These are phyloP conservation scores for Beta vulgaris DNA, from an alignment of 148 eudicot species.

Conservation along the genomic window DNA sequence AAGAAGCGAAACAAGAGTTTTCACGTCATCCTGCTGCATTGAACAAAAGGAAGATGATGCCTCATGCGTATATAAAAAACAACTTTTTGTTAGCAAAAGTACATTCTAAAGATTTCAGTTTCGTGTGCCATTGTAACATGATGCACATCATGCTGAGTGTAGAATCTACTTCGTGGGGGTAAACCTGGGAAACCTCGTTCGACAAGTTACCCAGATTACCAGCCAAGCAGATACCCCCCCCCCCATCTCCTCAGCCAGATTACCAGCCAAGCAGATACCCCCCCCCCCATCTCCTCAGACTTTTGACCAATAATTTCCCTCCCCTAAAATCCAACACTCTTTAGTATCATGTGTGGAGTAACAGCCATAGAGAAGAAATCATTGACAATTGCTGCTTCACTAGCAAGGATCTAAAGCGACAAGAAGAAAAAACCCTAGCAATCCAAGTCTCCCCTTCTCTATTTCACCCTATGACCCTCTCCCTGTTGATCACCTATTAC, in stretches of 20 bases:
- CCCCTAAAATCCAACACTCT: not conserved
- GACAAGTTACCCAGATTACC: not conserved
- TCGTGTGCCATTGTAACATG: no score
- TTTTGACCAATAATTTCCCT: not conserved
- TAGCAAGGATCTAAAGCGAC: not conserved
- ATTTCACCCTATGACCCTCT: no score
- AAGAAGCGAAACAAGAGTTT: slow-evolving; percentile 52
- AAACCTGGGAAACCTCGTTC: not conserved
- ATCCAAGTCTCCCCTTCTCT: not conserved
- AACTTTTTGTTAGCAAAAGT: no score
- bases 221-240: not conserved
- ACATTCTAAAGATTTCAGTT: no score
- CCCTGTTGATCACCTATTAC: not conserved
- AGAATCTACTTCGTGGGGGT: no score
- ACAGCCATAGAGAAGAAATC: not conserved
- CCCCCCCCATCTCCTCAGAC: not conserved
- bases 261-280: not conserved
- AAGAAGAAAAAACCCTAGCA: not conserved
- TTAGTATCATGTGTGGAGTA: not conserved
- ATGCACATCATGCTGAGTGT: no score
- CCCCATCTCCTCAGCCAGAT: not conserved
- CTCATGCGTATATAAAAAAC: no score
- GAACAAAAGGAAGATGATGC: not conserved
- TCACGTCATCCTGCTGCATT: slow-evolving; percentile 39
- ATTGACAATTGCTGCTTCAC: not conserved